Conservation (phyloP, 169 alveolate genomes). For the Miamiensis avidus region DNA sequence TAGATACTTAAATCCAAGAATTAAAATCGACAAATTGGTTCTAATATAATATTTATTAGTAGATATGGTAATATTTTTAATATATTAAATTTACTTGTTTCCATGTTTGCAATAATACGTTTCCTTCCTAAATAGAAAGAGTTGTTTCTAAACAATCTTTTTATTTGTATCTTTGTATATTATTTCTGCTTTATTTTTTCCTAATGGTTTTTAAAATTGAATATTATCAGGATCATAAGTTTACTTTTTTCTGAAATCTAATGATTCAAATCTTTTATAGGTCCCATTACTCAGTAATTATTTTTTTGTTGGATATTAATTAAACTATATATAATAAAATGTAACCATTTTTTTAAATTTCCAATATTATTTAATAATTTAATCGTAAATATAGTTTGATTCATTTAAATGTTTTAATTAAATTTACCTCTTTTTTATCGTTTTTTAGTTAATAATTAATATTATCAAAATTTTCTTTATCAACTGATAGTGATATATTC, state of each 20-base stretch:
- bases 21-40: neutral
- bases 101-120: neutral
- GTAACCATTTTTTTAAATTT: no score
- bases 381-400: no score
- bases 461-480: neutral
- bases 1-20: neutral
- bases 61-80: neutral
- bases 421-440: neutral
- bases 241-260: neutral
- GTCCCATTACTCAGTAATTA: neutral
- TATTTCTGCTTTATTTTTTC: neutral
- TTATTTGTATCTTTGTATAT: neutral
- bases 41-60: neutral
- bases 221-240: neutral
- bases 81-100: neutral
- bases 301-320: no score
- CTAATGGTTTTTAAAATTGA: neutral
- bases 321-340: no score
- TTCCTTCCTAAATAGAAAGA: neutral
- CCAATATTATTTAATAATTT: neutral
- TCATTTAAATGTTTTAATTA: no score
- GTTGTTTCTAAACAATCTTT: neutral
- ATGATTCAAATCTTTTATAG: neutral
- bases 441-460: no score
- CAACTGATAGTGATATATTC: neutral